Evolutionary conservation across 1,284 basidiomycete genomes (phyloP).

Genomic region (Fomitopsis schrenkii): DNA sequence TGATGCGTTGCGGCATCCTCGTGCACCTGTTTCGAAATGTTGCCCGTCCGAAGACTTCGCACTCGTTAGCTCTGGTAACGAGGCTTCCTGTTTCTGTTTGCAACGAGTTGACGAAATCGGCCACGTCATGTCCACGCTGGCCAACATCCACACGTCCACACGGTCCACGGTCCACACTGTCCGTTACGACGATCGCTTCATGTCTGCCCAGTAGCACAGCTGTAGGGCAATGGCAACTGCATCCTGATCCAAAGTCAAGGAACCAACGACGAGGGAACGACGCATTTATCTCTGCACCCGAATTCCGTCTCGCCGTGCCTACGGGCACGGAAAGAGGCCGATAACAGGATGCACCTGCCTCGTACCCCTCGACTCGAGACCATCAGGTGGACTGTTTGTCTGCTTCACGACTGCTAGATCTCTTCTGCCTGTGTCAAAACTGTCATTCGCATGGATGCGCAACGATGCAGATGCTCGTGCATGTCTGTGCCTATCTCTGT

Average conservation of each 20-base stretch:
- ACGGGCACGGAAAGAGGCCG: conserved; percentile 13
- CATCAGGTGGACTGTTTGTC: conserved; percentile 3
- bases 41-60: conserved; percentile 1
- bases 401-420: neutral
- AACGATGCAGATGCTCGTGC: neutral
- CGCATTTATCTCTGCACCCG: conserved; percentile 21
- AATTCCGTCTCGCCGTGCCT: conserved; percentile 21
- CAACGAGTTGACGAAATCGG: no score
- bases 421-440: neutral
- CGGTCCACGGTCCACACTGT: neutral
- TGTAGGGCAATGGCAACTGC: neutral
- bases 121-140: no score
- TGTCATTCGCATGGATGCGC: no score
- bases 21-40: conserved; percentile 10
- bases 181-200: neutral
- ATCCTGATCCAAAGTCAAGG: neutral
- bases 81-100: neutral
- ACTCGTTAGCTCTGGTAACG: neutral
- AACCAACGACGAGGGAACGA: neutral
- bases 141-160: no score
- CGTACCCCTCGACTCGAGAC: conserved; percentile 20
- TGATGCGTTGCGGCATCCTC: conserved; percentile 13
- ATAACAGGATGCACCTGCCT: conserved; percentile 15
- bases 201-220: neutral
- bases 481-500: neutral